Evolutionary conservation across 768 basidiomycete genomes (phyloP), one percentile per base, ranked within the genome.

Genomic region (Suillus paluster): DNA sequence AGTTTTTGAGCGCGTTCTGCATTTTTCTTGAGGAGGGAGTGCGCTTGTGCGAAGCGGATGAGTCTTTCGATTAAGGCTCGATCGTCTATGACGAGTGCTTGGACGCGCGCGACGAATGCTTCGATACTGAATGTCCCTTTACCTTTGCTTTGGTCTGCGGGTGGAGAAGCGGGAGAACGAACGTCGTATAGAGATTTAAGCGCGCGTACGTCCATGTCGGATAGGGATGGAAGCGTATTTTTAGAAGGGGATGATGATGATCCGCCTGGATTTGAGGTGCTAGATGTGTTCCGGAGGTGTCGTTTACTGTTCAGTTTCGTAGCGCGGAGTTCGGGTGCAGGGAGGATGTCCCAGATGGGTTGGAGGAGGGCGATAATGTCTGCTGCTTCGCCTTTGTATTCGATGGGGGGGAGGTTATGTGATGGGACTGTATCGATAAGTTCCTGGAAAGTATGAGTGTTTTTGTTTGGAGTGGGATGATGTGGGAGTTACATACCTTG

Each of bases 1-100:
- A 97, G 82, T 75, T 94, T 94, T 80, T 95, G 91, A 23, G 94
- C 95, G 54, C 94, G 82, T 70, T 94, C 94, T 21, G 94, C 94
- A 70, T 95, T 95, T 78, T 89, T 91, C 83, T 95, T 97, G 63
- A 97, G 82, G 65, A 96, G 70, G 66, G 97, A 95, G 62, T 96
- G 91, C 55, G 94, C 92, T 74, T 93, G 89, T 2, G 92, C 95
- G 67, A 94, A 91, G 27, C 93, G 86, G 56, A 94, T 79, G 42
- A 95, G 78, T 36, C 95, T 84, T 74, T 94, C 91, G 63, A 95
- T 93, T 63, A 98, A 76, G 21, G 90, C 82, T 27, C 87, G 85
- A 68, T 96, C 94, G 73, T 97, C 97, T 38, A 84, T 80, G 57
- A 97, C 81, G 60, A 97, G 81, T 3, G 91, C 88, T 68, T 91